Conservation (phyloP, 768 basidiomycete genomes). For the Russula abietina region DNA sequence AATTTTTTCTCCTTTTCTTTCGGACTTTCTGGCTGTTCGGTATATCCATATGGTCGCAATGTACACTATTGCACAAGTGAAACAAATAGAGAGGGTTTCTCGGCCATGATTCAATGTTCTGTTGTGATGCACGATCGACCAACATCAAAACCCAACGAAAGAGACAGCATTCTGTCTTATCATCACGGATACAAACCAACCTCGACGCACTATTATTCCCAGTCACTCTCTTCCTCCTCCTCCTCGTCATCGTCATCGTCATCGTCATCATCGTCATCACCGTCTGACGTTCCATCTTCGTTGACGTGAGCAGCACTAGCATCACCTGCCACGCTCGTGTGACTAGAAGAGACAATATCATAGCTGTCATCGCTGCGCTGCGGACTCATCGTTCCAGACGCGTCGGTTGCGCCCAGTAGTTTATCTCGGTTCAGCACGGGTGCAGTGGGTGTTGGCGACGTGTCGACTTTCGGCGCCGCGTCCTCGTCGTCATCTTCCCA, state of each 20-base stretch:
- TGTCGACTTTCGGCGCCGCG: conserved; percentile 15
- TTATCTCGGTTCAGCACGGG: conserved; percentile 1
- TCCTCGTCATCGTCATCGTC: conserved; percentile 17
- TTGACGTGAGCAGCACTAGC: background rate
- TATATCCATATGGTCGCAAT: background rate
- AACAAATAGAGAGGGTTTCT: background rate
- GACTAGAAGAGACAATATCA: conserved; percentile 33
- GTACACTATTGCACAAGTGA: too few species aligned
- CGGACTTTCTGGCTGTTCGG: too few species aligned
- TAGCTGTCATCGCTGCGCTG: conserved; percentile 34
- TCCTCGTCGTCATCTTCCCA: conserved; percentile 96
- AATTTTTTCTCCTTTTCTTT: background rate
- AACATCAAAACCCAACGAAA: background rate
- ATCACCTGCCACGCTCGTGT: conserved; percentile 27
- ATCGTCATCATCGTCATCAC: conserved; percentile 15
- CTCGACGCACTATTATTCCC: conserved; percentile 24
- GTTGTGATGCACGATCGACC: too few species aligned
- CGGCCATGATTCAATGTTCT: background rate
- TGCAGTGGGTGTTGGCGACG: background rate
- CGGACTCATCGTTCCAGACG: conserved; percentile 28
- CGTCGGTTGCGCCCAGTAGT: conserved; percentile 17
- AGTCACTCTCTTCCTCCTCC: conserved; percentile 26
- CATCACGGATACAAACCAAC: too few species aligned
- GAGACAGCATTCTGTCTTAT: background rate
- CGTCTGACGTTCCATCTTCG: conserved; percentile 8